phyloP scores from a whole-genome alignment of 345 rosid genomes.

The Erucastrum elatum region DNA sequence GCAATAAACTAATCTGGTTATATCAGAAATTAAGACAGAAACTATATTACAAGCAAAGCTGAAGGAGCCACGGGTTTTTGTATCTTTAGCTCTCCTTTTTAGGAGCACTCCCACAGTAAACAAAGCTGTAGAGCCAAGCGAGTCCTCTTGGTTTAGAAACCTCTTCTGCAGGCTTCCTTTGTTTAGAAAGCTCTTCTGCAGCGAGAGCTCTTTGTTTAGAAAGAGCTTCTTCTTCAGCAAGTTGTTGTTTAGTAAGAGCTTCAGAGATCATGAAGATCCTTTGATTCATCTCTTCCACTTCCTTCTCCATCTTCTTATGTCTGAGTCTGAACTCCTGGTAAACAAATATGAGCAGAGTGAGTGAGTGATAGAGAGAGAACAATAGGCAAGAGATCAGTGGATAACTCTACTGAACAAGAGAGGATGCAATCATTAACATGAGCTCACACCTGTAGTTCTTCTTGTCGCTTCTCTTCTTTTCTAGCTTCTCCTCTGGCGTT shows the following conservation, averaged over 20 bases:
- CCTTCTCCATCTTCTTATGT: conserved; percentile 27
- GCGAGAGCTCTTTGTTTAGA: conserved; percentile 8
- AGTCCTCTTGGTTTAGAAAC: conserved; percentile 28
- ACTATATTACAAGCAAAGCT: conserved; percentile 4
- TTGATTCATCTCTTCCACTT: conserved; percentile 20
- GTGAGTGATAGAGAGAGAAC: neutral
- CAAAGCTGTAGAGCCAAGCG: conserved; percentile 28
- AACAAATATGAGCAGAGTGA: conserved; percentile 1
- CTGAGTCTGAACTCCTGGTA: conserved; percentile 25
- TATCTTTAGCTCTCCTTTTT: neutral
- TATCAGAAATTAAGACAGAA: conserved; percentile 22
- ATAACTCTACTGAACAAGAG: neutral
- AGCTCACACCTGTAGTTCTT: conserved; percentile 60
- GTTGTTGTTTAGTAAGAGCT: neutral
- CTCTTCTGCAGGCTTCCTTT: neutral
- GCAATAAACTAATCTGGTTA: conserved; percentile 14
- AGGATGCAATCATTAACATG: neutral
- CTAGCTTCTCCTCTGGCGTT: conserved; percentile 77
- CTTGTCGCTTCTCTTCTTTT: conserved; percentile 69
- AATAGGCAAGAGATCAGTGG: neutral
- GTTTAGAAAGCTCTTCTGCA: conserved; percentile 14
- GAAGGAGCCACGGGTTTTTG: neutral
- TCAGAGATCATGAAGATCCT: neutral
- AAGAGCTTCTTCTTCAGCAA: neutral
- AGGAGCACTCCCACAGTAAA: conserved; percentile 4